Evolutionary conservation across 2,329 filamentous ascomycete species (phyloP).

Genomic region (Ophiocordyceps robertsii): DNA sequence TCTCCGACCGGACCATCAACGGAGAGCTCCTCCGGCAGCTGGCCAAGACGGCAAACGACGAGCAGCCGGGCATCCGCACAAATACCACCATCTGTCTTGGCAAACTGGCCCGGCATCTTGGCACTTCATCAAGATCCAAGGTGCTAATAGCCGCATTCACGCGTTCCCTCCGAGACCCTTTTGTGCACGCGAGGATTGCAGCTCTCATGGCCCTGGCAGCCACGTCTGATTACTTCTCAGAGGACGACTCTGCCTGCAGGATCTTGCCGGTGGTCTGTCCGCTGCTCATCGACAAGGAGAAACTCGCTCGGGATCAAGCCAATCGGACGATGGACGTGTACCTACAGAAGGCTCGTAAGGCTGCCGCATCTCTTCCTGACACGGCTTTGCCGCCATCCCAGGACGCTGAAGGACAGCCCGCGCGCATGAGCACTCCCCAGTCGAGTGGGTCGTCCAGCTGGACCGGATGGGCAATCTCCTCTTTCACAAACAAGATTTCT

Average conservation of each 20-base stretch:
- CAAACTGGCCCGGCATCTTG: slow-evolving; percentile 86
- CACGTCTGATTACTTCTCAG: slow-evolving; percentile 73
- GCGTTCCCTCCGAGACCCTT: slow-evolving; percentile 79
- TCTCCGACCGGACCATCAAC: slow-evolving; percentile 87
- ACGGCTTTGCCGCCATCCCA: slow-evolving; percentile 56
- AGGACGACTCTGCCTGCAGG: slow-evolving; percentile 77
- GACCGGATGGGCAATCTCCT: slow-evolving; percentile 97
- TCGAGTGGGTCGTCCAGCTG: slow-evolving; percentile 44
- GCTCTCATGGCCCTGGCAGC: slow-evolving; percentile 74
- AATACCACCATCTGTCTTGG: slow-evolving; percentile 97
- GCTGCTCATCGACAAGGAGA: slow-evolving; percentile 85
- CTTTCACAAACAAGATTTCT: slow-evolving; percentile 89
- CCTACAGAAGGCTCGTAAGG: slow-evolving; percentile 69
- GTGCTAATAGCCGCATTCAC: slow-evolving; percentile 89
- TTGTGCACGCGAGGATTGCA: slow-evolving; percentile 86
- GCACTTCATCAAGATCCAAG: slow-evolving; percentile 65
- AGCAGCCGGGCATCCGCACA: slow-evolving; percentile 91
- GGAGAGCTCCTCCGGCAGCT: slow-evolving; percentile 83
- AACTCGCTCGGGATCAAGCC: slow-evolving; percentile 82
- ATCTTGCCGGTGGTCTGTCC: slow-evolving; percentile 78
- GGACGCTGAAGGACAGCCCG: slow-evolving; percentile 37
- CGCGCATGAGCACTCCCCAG: slow-evolving; percentile 71
- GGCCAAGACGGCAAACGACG: slow-evolving; percentile 93
- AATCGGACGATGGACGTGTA: slow-evolving; percentile 82
- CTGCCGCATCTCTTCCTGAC: slow-evolving; percentile 65